Base-by-base conservation (phyloP, 345 rosid species). In the Syzygium jambos region DNA sequence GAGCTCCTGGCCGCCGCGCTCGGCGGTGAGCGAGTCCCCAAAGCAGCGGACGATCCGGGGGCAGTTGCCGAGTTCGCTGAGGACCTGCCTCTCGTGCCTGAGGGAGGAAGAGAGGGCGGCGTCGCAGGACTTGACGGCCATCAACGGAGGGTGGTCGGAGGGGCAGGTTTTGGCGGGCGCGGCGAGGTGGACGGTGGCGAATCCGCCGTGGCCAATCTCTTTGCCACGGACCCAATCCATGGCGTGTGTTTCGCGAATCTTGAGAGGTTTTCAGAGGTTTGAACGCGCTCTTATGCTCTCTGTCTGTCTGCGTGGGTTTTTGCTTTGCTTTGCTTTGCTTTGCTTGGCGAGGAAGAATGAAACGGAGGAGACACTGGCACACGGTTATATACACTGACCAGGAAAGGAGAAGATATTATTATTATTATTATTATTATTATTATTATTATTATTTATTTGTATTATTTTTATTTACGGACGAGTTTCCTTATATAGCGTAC, bases 151-250 rank as follows among this genome's bases (percentile, higher is more conserved):
- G 57, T 78, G 87, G 56, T 30, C 85, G 85, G 89, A 85, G 12
- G 57, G 46, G 51, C 85, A 27, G 4, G 83, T 89, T 8, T 30
- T 85, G 27, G 61, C 51, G 83, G 68, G 65, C 30, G 85, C 86
- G 7, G 94, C 96, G 30, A 96, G 87, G 90, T 90, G 91, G 27
- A 96, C 95, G 13, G 93, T 90, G 38, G 95, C 94, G 85, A 95
- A 95, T n/a, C 95, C 90, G 52, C 98, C 98, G 88, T 84, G 88
- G 11, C 97, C 98, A 78, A 95, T 90, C 29, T 92, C 89, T 30
- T 91, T 93, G 57, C 98, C 98, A 89, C 98, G 92, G 87, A 90
- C 86, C 98, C 97, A 95, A 88, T 94, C 95, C 94, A 94, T 94
- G 49, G 89, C 7, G 46, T 43, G 46, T 43, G 46, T 22, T 34